Conservation (phyloP, 1,284 basidiomycete genomes). For the Ustilago shanxiensis region DNA sequence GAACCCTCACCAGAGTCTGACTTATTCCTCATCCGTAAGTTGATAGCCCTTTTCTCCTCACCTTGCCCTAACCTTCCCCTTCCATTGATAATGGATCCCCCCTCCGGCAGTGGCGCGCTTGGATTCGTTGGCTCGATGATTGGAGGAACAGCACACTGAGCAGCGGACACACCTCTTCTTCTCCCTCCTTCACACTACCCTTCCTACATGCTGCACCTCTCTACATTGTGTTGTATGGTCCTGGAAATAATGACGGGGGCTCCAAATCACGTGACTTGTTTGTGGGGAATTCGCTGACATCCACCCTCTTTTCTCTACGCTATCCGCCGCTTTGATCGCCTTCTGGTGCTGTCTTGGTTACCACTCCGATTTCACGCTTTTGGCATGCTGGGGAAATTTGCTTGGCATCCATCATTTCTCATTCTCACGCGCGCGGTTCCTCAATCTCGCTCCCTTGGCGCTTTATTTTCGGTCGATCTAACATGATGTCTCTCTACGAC, state of each 20-base stretch:
- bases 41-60: too few species aligned
- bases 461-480: background rate
- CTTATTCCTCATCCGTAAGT: conserved; percentile 49
- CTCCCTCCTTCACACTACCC: background rate
- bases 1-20: conserved; percentile 57
- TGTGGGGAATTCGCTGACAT: conserved; percentile 13
- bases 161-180: conserved; percentile 26
- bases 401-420: conserved; percentile 13
- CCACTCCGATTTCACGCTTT: background rate
- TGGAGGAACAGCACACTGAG: conserved; percentile 36
- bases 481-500: background rate
- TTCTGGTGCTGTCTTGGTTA: conserved; percentile 1
- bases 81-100: background rate
- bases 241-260: conserved; percentile 10
- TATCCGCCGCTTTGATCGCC: background rate
- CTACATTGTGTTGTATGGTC: background rate
- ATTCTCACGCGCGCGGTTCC: conserved; percentile 16
- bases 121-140: background rate
- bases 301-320: background rate
- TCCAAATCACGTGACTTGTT: conserved; percentile 36
- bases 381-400: background rate
- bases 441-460: background rate
- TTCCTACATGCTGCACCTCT: background rate
- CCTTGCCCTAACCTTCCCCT: too few species aligned
- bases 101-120: too few species aligned